phyloP scores from a whole-genome alignment of 2,329 filamentous ascomycete genomes.

The Paracoccidioides lutzii region DNA sequence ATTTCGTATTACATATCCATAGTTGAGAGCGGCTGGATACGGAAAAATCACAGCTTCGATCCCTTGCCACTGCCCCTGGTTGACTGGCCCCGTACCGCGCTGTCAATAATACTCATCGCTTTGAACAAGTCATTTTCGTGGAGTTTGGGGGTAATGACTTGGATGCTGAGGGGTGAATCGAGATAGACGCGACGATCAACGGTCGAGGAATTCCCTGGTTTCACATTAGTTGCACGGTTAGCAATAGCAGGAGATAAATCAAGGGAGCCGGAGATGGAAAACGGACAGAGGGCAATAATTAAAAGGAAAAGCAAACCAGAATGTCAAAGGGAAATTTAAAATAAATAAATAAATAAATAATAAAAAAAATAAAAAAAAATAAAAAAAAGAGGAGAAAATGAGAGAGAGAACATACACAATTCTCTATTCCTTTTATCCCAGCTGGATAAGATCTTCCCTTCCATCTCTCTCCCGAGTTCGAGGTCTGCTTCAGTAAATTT shows the following conservation, averaged over 20 bases:
- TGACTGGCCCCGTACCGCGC: constrained; percentile 15
- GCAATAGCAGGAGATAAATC: neutral
- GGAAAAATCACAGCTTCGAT: constrained; percentile 14
- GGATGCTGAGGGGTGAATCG: constrained; percentile 42
- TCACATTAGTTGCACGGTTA: neutral
- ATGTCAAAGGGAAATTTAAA: neutral
- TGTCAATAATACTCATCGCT: constrained; percentile 43
- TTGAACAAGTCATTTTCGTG: constrained; percentile 42
- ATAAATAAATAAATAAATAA: too few species aligned
- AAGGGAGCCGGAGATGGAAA: too few species aligned
- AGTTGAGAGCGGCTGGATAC: neutral
- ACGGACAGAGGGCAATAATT: too few species aligned
- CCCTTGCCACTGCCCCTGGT: constrained; percentile 2
- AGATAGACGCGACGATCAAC: constrained; percentile 43
- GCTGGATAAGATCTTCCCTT: constrained; percentile 30
- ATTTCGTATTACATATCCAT: neutral
- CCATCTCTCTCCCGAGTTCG: constrained; percentile 34
- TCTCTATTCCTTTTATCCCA: constrained; percentile 50
- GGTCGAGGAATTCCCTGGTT: constrained; percentile 33
- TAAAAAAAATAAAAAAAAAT: neutral
- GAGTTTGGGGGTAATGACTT: constrained; percentile 41
- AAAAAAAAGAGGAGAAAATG: neutral
- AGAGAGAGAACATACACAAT: constrained; percentile 36
- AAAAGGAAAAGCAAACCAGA: too few species aligned
- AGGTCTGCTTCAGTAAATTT: constrained; percentile 38